phyloP scores from a whole-genome alignment of 345 rosid species.

The Boechera divaricarpa region DNA sequence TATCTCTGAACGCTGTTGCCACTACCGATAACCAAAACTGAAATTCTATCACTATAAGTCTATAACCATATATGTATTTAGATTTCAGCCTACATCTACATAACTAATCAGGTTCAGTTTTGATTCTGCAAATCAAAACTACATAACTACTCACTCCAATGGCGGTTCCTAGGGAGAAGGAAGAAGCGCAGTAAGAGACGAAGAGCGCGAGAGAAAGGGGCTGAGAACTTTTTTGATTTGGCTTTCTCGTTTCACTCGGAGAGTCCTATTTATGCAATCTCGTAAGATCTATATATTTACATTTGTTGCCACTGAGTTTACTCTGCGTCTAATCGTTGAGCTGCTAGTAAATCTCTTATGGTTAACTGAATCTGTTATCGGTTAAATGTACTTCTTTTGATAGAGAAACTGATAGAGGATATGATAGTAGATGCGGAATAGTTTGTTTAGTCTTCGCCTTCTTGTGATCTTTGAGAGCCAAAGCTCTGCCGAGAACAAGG shows the following conservation, averaged over 20 bases:
- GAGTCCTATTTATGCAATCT: background rate
- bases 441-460: too few species aligned
- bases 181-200: too few species aligned
- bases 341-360: background rate
- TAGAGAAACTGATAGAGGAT: background rate
- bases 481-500: too few species aligned
- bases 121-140: background rate
- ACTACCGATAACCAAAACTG: background rate
- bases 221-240: background rate
- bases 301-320: background rate
- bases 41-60: too few species aligned
- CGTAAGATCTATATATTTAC: background rate
- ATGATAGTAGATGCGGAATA: too few species aligned
- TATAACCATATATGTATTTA: too few species aligned
- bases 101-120: background rate
- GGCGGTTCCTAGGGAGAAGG: too few species aligned
- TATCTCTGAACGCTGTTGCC: background rate
- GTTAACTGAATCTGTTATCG: background rate
- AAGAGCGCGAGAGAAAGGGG: background rate
- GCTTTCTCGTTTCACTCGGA: background rate
- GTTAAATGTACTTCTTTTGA: background rate
- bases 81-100: too few species aligned
- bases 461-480: too few species aligned
- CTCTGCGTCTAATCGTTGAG: background rate
- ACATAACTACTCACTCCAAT: too few species aligned